Base-by-base conservation (phyloP, 768 basidiomycete species). In the Lanmaoa pseudosensibilis region DNA sequence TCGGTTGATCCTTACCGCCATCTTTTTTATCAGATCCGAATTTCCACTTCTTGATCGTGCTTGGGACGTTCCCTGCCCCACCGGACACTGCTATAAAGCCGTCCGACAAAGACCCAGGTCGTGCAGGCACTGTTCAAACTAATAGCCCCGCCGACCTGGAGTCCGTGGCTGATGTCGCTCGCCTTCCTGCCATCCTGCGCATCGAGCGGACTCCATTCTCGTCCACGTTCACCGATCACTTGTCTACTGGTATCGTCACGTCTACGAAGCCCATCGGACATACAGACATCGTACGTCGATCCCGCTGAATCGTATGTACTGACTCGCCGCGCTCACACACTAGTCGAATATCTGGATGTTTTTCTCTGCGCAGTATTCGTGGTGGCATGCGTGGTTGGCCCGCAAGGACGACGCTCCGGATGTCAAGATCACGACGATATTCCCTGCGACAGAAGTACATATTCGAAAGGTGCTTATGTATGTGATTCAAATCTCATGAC, bases 361-460 rank as follows among this genome's bases (percentile, higher is more conserved):
- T 56, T n/a, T n/a, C n/a, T n/a, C n/a, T 57, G 46, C 25, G 11
- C 62, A 94, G 92, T 96, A 96, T 72, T 78, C 85, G 15, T 94
- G 91, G 87, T 70, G 86, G 34, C 83, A 88, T 55, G 92, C 80
- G 3, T 93, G 88, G 86, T 66, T 90, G n/a, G 60, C 65, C 58
- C 65, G n/a, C 60, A 66, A 16, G 38, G 60, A 58, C 39, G 73
- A 66, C 39, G 27, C 66, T 3, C 80, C 85, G 2, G 94, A 97
- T 62, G 75, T 94, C 55, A 92, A 92, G 74, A 81, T 98, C 61
- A 90, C 85, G 58, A 76, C 94, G 18, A 87, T 97, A 50, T 89
- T 81, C 59, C 96, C 96, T 16, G 93, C 93, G 2, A 98, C 93
- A 0, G 90, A 94, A 9, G 83, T 86, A 4, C 94, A 98, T 66